phyloP scores from a whole-genome alignment of 257 asterid species.

The Solanum chiquidenum region DNA sequence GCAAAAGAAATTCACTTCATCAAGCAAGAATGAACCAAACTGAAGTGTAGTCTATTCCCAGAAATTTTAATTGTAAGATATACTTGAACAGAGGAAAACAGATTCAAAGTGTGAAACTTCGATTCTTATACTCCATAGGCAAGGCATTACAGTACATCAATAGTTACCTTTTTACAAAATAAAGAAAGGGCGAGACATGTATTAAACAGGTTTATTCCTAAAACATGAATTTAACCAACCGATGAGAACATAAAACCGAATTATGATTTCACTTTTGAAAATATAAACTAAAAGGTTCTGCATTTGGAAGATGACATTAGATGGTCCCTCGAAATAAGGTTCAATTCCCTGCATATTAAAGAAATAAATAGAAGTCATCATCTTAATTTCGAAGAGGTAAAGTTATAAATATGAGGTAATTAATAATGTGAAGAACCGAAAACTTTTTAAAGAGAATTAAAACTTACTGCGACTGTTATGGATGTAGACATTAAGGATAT shows the following conservation, averaged over 20 bases:
- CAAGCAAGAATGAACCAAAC: too few species aligned
- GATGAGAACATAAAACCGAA: background rate
- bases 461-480: background rate
- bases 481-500: conserved; percentile 2
- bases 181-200: background rate
- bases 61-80: too few species aligned
- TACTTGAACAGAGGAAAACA: background rate
- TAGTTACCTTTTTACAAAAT: background rate
- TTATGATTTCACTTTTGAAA: background rate
- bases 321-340: background rate
- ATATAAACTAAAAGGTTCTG: background rate
- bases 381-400: background rate
- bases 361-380: background rate
- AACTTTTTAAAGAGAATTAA: background rate
- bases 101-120: background rate
- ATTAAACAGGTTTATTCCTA: background rate
- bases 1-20: too few species aligned
- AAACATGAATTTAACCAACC: background rate
- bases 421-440: background rate
- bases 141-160: background rate
- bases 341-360: background rate
- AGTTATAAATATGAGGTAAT: background rate
- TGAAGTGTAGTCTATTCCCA: too few species aligned
- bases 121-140: too few species aligned
- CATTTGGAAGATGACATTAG: background rate